A percentile compares a stretch with the other conserved stretches of the same genome.
Evolutionary conservation across 805 yeast species (phyloP).

Genomic region (Yarrowia divulgata): DNA sequence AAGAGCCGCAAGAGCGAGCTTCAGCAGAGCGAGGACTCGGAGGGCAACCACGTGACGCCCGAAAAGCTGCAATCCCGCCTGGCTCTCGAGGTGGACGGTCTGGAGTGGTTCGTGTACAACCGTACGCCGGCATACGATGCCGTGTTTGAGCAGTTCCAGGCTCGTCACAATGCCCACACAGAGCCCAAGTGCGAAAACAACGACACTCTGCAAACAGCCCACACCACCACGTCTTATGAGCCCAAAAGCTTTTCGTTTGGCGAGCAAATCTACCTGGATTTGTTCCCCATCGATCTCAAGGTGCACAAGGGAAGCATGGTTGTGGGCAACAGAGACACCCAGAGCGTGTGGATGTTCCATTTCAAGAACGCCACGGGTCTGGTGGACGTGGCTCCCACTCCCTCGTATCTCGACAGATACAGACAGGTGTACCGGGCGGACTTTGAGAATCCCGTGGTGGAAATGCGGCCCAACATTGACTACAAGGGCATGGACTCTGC

Average conservation of each 20-base stretch:
- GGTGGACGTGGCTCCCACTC: constrained; percentile 61
- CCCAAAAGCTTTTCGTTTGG: constrained; percentile 39
- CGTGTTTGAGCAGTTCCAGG: constrained; percentile 51
- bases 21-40: constrained; percentile 35
- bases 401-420: constrained; percentile 64
- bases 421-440: constrained; percentile 57
- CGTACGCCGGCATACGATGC: constrained; percentile 78
- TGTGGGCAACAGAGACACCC: constrained; percentile 80
- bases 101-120: constrained; percentile 85
- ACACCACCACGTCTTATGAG: constrained; percentile 7
- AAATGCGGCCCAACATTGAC: constrained; percentile 74
- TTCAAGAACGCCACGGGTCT: constrained; percentile 62
- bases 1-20: constrained; percentile 53
- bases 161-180: background rate
- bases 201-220: constrained; percentile 12
- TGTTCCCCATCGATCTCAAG: constrained; percentile 68
- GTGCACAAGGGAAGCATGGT: constrained; percentile 75
- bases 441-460: constrained; percentile 62
- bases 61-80: constrained; percentile 43
- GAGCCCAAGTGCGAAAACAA: constrained; percentile 17
- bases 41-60: constrained; percentile 42
- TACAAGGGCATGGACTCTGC: constrained; percentile 53
- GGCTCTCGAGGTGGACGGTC: constrained; percentile 69
- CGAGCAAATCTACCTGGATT: constrained; percentile 44
- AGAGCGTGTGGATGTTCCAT: constrained; percentile 71